Evolutionary conservation across 805 yeast genomes (phyloP).

Genomic region (Priceomyces carsonii): DNA sequence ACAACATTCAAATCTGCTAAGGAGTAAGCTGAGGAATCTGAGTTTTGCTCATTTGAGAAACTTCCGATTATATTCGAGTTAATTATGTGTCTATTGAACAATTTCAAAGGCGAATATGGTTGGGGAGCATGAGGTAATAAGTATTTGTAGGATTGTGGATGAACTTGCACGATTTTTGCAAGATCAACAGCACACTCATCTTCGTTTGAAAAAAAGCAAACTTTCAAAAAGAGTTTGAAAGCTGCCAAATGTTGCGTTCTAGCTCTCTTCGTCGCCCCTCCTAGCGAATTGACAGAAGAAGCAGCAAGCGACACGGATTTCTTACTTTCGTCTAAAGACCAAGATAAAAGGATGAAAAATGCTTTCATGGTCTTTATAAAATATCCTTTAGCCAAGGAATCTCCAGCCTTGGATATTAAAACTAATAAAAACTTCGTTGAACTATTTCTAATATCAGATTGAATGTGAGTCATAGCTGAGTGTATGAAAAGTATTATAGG

Average conservation of each 20-base stretch:
- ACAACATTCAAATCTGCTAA: conserved; percentile 43
- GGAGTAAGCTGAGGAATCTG: conserved; percentile 15
- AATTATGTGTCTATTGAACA: conserved; percentile 47
- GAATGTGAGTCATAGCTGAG: conserved; percentile 92
- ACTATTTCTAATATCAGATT: conserved; percentile 71
- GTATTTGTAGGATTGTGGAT: conserved; percentile 53
- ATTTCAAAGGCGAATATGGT: conserved; percentile 63
- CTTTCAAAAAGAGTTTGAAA: conserved; percentile 44
- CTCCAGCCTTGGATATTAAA: conserved; percentile 55
- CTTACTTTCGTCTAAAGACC: conserved; percentile 54
- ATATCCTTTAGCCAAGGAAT: conserved; percentile 56
- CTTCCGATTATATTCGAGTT: conserved; percentile 1
- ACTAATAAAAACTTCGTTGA: conserved; percentile 67
- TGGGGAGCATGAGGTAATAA: conserved; percentile 57
- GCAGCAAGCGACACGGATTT: conserved; percentile 35
- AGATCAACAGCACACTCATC: conserved; percentile 12
- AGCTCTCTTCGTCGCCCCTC: conserved; percentile 36
- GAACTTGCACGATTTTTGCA: conserved; percentile 25
- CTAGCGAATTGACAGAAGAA: conserved; percentile 31
- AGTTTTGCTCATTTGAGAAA: conserved; percentile 4
- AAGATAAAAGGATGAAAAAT: conserved; percentile 69
- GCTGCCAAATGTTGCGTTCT: conserved; percentile 42
- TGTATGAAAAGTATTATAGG: conserved; percentile 70
- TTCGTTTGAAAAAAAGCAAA: conserved; percentile 38
- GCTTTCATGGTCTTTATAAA: conserved; percentile 72